Conservation (phyloP, 1,284 basidiomycete genomes). For the Veloboletus limbatus region DNA sequence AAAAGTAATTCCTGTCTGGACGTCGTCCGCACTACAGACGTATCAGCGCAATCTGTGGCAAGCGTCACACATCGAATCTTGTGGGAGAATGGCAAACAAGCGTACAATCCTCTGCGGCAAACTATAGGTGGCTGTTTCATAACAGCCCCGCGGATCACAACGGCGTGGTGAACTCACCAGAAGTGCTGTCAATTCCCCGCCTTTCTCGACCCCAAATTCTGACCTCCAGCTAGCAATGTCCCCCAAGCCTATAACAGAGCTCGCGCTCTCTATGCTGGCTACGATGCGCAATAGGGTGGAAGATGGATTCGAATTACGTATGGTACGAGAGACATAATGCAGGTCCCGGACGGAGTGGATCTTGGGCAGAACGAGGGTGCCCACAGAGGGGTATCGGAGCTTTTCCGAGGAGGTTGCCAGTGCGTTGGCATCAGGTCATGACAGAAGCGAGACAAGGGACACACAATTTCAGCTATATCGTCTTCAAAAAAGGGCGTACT, state of each 20-base stretch:
- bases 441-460: constrained; percentile 9
- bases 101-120: constrained; percentile 89
- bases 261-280: constrained; percentile 79
- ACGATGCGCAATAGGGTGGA: constrained; percentile 54
- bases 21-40: constrained; percentile 77
- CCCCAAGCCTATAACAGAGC: constrained; percentile 57
- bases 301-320: constrained; percentile 34
- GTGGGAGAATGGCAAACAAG: constrained; percentile 1
- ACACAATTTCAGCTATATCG: constrained; percentile 69
- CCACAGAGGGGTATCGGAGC: constrained; percentile 47
- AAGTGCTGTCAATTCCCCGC: constrained; percentile 53
- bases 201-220: constrained; percentile 39
- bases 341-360: constrained; percentile 69
- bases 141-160: constrained; percentile 37
- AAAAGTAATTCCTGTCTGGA: constrained; percentile 78
- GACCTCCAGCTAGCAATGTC: constrained; percentile 65
- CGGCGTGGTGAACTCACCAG: constrained; percentile 36
- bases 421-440: neutral
- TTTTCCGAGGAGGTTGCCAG: constrained; percentile 33
- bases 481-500: constrained; percentile 67
- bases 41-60: constrained; percentile 77
- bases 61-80: constrained; percentile 6
- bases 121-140: constrained; percentile 49
- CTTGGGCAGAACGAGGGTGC: constrained; percentile 76
- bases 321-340: constrained; percentile 53